Conservation (phyloP, 179 eudicot genomes). For the Vitellaria paradoxa region DNA sequence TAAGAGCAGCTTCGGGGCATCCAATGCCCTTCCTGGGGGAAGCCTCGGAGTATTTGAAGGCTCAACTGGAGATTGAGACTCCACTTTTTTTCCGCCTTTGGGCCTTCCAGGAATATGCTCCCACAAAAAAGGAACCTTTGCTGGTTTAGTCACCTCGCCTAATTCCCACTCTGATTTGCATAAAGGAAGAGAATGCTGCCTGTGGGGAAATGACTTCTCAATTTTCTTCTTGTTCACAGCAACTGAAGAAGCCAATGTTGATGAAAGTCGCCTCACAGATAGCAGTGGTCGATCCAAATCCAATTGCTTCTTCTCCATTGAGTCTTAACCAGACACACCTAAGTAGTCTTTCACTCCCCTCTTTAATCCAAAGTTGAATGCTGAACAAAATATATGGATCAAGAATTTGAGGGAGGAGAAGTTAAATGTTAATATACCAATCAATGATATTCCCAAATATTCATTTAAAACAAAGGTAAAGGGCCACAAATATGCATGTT, state of each 20-base stretch:
- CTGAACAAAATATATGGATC: background rate
- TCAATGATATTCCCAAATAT: too few species aligned
- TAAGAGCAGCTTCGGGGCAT: constrained; percentile 25
- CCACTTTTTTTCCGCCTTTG: constrained; percentile 38
- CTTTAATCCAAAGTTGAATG: background rate
- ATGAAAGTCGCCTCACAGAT: constrained; percentile 63
- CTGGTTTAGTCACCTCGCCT: constrained; percentile 74
- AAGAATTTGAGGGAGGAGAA: background rate
- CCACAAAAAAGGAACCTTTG: constrained; percentile 80
- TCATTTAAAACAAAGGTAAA: background rate
- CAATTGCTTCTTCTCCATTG: constrained; percentile 68
- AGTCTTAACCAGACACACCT: background rate
- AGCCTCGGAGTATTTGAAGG: constrained; percentile 33
- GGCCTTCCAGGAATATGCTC: constrained; percentile 80
- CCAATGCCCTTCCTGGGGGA: constrained; percentile 1
- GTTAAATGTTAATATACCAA: background rate
- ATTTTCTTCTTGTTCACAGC: constrained; percentile 16
- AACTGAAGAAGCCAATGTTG: constrained; percentile 36
- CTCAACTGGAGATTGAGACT: constrained; percentile 27
- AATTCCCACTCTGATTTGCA: constrained; percentile 37
- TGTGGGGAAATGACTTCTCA: constrained; percentile 17
- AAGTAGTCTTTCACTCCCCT: background rate
- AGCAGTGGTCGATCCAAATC: constrained; percentile 64
- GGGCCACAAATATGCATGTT: background rate
- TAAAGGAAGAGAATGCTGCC: constrained; percentile 32